A percentile compares a stretch with the other conserved stretches of the same genome.
Conservation (phyloP, 2,329 filamentous ascomycete species). For the Fusarium armeniacum region DNA sequence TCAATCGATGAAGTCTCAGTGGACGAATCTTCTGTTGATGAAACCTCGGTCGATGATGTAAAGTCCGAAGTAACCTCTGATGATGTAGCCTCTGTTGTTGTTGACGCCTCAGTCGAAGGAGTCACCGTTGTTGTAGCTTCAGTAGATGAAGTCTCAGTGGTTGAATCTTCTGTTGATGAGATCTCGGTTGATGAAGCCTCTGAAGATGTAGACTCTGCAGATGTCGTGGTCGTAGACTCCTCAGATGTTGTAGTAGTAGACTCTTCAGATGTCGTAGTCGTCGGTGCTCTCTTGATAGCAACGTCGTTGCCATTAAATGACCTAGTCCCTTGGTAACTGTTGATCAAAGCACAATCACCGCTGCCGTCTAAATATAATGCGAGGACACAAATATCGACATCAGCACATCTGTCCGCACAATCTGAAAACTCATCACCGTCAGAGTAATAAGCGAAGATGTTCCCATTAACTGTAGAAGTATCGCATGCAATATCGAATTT, state of each 20-base stretch:
- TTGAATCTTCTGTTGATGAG: too few relatives aligned
- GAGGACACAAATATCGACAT: fast-evolving
- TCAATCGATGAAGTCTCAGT: not conserved
- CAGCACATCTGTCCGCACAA: not conserved
- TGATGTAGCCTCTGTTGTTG: not conserved
- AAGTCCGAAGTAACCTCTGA: too few relatives aligned
- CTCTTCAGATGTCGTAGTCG: not conserved
- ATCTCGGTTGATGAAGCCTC: not conserved
- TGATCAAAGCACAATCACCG: slow-evolving; percentile 1
- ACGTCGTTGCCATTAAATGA: not conserved
- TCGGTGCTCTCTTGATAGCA: not conserved
- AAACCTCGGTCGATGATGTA: too few relatives aligned
- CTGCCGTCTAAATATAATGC: fast-evolving
- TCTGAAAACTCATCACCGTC: not conserved
- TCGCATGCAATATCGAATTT: not conserved
- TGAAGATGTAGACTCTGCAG: not conserved
- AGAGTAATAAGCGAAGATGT: not conserved
- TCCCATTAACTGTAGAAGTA: not conserved
- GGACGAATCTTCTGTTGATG: not conserved
- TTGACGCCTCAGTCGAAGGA: not conserved
- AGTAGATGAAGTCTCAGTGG: not conserved
- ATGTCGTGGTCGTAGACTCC: not conserved
- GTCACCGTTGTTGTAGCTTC: not conserved
- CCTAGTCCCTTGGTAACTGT: fast-evolving
- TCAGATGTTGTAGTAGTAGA: not conserved